Evolutionary conservation across 129 eudicot species (phyloP).

Genomic region (Solidago caesia): DNA sequence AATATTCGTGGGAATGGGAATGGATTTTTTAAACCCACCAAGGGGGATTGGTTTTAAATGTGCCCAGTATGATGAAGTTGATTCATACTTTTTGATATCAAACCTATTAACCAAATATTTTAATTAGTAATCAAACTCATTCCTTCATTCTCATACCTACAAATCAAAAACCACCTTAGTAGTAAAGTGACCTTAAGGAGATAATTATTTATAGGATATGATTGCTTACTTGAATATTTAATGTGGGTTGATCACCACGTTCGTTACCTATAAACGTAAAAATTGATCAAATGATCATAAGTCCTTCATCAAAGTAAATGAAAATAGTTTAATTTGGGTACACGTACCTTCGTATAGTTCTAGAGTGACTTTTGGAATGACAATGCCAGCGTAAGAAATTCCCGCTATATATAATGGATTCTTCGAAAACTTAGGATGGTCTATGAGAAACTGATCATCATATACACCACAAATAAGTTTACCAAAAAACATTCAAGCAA

Average conservation of each 20-base stretch:
- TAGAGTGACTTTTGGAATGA: slow-evolving; percentile 12
- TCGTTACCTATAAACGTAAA: slow-evolving; percentile 4
- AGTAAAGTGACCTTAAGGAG: background rate
- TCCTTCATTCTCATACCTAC: background rate
- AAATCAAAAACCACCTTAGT: too few relatives aligned
- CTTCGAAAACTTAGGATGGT: slow-evolving; percentile 16
- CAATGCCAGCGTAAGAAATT: slow-evolving; percentile 17
- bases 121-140: too few relatives aligned
- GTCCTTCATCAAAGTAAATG: background rate
- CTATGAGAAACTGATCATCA: slow-evolving; percentile 11
- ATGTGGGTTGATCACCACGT: slow-evolving; percentile 8
- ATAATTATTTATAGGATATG: background rate
- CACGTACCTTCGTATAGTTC: slow-evolving; percentile 18
- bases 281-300: background rate
- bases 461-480: background rate
- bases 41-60: too few relatives aligned
- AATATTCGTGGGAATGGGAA: too few relatives aligned
- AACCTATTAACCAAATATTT: too few relatives aligned
- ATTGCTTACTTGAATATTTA: slow-evolving; percentile 19
- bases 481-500: background rate
- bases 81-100: too few relatives aligned
- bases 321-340: too few relatives aligned
- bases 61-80: too few relatives aligned
- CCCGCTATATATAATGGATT: slow-evolving; percentile 22
- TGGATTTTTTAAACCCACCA: too few relatives aligned